Evolutionary conservation across 257 asterid genomes (phyloP).

Genomic region (Scutellaria galericulata): DNA sequence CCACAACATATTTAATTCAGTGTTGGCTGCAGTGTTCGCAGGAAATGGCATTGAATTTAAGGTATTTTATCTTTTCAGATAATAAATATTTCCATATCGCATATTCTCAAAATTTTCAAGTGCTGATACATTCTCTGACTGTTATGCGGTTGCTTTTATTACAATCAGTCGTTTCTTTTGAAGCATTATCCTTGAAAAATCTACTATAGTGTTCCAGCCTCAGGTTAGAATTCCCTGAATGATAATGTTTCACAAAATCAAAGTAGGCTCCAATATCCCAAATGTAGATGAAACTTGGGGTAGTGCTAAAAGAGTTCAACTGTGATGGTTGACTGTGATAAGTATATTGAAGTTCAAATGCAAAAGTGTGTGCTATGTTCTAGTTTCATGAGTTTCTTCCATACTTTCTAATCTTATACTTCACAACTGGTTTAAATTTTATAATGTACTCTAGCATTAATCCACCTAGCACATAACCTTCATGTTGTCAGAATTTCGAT

Average conservation of each 20-base stretch:
- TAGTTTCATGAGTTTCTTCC: background rate
- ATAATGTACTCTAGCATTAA: slow-evolving; percentile 7
- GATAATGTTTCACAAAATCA: too few relatives aligned
- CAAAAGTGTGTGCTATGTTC: background rate
- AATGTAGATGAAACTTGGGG: background rate
- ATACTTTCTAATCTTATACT: background rate
- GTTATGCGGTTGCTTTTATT: slow-evolving; percentile 2
- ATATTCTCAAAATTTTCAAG: background rate
- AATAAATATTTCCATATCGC: slow-evolving; percentile 1
- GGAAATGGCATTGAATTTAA: slow-evolving; percentile 95
- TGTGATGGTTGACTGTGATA: background rate
- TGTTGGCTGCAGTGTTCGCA: slow-evolving; percentile 97
- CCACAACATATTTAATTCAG: slow-evolving; percentile 97
- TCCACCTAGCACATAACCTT: slow-evolving; percentile 12
- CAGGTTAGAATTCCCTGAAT: slow-evolving; percentile 8
- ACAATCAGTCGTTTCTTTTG: background rate
- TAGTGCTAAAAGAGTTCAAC: slow-evolving; percentile 8
- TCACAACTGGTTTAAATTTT: background rate
- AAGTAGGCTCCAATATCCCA: background rate
- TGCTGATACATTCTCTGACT: background rate
- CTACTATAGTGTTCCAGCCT: slow-evolving; percentile 5
- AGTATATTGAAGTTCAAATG: slow-evolving; percentile 17
- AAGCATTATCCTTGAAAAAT: background rate
- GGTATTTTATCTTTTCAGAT: slow-evolving; percentile 49
- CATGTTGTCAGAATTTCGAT: slow-evolving; percentile 23